These are phyloP conservation scores for Entrophospora sp. DNA, from an alignment of 192 early-diverging fungal species.

Conservation along the genomic window DNA sequence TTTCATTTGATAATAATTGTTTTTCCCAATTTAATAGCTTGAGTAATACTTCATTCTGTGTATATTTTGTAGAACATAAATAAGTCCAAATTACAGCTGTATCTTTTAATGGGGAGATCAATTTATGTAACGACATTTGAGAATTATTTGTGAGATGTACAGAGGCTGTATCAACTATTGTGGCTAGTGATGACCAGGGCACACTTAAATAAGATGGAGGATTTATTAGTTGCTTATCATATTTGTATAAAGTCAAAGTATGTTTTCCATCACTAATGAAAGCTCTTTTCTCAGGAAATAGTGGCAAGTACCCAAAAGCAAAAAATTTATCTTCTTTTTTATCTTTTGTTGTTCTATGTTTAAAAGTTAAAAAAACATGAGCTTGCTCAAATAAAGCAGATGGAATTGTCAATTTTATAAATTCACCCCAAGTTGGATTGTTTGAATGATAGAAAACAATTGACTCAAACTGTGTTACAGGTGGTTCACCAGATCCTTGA, in stretches of 20 bases:
- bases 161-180: too few relatives aligned
- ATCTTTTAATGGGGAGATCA: constrained; percentile 2
- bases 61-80: too few relatives aligned
- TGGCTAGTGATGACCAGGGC: constrained; percentile 26
- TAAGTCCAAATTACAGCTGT: too few relatives aligned
- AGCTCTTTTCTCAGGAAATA: constrained; percentile 39
- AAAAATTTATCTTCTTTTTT: too few relatives aligned
- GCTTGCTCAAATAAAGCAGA: constrained; percentile 39
- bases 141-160: background rate
- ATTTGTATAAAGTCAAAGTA: constrained; percentile 51
- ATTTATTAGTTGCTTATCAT: too few relatives aligned
- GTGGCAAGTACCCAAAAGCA: constrained; percentile 42
- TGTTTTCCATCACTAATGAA: constrained; percentile 52
- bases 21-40: too few relatives aligned
- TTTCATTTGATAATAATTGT: too few relatives aligned
- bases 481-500: too few relatives aligned
- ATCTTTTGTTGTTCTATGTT: too few relatives aligned
- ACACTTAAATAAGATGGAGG: constrained; percentile 43
- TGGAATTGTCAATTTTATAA: too few relatives aligned
- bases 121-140: constrained; percentile 8
- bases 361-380: constrained; percentile 50
- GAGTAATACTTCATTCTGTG: too few relatives aligned
- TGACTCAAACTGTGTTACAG: constrained; percentile 49
- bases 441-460: constrained; percentile 50
- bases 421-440: constrained; percentile 46